Evolutionary conservation across 768 basidiomycete genomes (phyloP).

Genomic region (Xerocomellus intermedius): DNA sequence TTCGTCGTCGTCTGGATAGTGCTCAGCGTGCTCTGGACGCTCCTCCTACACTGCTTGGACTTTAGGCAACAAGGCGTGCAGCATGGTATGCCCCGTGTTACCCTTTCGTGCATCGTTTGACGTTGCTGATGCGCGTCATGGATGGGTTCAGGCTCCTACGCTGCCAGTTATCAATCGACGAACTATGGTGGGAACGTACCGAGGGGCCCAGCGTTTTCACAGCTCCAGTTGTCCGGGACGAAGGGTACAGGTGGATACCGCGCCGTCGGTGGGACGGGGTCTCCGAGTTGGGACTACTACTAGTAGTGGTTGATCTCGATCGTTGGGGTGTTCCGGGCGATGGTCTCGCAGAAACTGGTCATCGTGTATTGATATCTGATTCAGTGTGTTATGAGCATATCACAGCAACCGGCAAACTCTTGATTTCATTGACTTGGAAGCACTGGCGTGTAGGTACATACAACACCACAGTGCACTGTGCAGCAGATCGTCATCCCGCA

Average conservation of each 20-base stretch:
- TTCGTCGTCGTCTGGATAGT: background rate
- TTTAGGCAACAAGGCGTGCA: background rate
- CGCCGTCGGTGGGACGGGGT: background rate
- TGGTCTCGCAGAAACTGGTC: background rate
- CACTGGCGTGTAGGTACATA: slow-evolving; percentile 18
- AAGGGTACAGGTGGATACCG: slow-evolving; percentile 3
- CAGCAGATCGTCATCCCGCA: slow-evolving; percentile 1
- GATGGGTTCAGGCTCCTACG: slow-evolving; percentile 9
- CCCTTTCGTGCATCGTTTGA: background rate
- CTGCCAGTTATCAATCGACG: slow-evolving; percentile 22
- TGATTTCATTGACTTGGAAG: background rate
- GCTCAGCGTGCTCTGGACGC: background rate
- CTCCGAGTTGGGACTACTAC: background rate
- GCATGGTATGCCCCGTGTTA: slow-evolving; percentile 8
- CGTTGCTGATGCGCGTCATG: background rate
- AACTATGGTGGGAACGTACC: slow-evolving; percentile 13
- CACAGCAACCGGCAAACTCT: background rate
- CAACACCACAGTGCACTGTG: slow-evolving; percentile 19
- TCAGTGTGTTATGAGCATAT: background rate
- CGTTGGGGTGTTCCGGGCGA: background rate
- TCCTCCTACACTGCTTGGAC: background rate
- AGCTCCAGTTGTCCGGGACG: slow-evolving; percentile 5
- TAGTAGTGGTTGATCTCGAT: background rate
- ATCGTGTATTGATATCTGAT: background rate
- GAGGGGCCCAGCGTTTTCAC: slow-evolving; percentile 8